A percentile compares a stretch with the other conserved stretches of the same genome.
phyloP scores from a whole-genome alignment of 129 eudicot genomes.

The Daucus carota region DNA sequence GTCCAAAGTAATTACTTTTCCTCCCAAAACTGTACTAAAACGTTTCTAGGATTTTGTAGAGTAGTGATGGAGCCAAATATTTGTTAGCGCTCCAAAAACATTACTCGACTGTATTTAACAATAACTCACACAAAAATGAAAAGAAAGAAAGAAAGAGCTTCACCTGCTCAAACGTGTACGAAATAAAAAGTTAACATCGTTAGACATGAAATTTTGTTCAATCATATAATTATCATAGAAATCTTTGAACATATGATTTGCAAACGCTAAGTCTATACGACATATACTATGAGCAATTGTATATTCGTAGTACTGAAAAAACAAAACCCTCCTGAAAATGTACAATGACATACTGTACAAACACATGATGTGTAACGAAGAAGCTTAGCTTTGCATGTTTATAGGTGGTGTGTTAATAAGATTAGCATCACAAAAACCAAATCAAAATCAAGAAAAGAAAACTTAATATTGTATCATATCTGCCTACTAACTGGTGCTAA shows the following conservation, averaged over 20 bases:
- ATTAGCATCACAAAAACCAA: background rate
- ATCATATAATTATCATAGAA: background rate
- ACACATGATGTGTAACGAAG: background rate
- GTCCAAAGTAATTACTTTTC: background rate
- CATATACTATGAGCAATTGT: background rate
- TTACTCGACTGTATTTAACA: background rate
- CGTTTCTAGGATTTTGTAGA: background rate
- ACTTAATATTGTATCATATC: background rate
- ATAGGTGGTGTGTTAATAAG: background rate
- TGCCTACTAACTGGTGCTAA: background rate
- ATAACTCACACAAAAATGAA: no score
- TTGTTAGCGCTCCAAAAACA: background rate
- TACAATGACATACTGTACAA: background rate
- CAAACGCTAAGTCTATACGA: background rate
- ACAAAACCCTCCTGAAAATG: background rate
- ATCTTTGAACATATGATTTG: background rate
- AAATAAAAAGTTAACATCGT: background rate
- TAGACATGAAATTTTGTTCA: background rate
- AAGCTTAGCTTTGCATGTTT: background rate
- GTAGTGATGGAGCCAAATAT: background rate
- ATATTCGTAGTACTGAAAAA: background rate
- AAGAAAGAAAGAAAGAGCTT: background rate
- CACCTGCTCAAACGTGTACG: background rate
- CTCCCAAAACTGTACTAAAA: slow-evolving; percentile 7
- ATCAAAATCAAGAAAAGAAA: background rate